Base-by-base conservation (phyloP, 257 asterid genomes). In the Ophiorrhiza pumila region DNA sequence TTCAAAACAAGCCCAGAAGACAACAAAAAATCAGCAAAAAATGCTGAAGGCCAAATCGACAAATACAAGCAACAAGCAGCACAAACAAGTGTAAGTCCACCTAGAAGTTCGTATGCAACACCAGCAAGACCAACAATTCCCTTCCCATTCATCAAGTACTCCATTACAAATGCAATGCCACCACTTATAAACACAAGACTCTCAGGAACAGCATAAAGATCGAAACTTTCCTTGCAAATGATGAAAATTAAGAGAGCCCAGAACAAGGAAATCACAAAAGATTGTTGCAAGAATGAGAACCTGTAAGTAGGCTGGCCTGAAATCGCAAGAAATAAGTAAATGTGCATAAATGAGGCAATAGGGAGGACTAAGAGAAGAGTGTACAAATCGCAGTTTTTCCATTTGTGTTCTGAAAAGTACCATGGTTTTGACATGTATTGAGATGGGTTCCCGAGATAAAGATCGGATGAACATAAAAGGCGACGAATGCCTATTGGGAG, bases 371-470 rank as follows among this genome's bases (percentile, higher is more conserved):
- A 31, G 2, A 92, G 70, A 68, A 92, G 90, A 22, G 85, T 4
- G 83, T 86, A 86, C 3, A 92, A 74, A 83, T 92, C 96, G 76
- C 87, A 57, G 68, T 90, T 92, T 80, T 83, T 87, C 96, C 96
- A 90, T 79, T 82, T 92, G 79, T 87, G 81, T 57, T 88, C 91
- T 4, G 96, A 81, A 76, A 92, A 86, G 74, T 88, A 85, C 98
- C 96, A 92, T 31, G 80, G 56, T 79, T 79, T 87, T 78, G 96
- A 90, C 82, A 84, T 76, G 79, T 78, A 86, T 65, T 83, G 79
- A 72, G 94, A 86, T 65, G 96, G 96, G 82, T 83, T 85, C n/a
- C 77, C 82, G 46, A 88, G 89, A 41, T 87, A 90, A 72, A 88
- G 85, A 69, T 90, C 86, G 57, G 65, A 67, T 27, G 96, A 90